Evolutionary conservation across 768 basidiomycete genomes (phyloP).

Genomic region (Mycena sanguinolenta): DNA sequence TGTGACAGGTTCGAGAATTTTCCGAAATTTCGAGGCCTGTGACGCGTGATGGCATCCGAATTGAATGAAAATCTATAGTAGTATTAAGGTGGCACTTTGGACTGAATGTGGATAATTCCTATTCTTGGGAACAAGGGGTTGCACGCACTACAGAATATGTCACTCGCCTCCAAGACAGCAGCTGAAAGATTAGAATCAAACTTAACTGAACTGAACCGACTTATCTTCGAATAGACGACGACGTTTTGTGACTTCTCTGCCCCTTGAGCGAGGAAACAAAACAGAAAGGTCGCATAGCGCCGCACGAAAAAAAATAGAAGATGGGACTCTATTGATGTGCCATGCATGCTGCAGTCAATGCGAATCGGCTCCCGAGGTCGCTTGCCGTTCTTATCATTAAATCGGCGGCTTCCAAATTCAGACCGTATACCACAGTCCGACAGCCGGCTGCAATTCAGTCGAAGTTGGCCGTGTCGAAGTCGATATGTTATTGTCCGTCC

Average conservation of each 20-base stretch:
- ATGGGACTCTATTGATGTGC: background rate
- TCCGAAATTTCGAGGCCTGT: too few relatives aligned
- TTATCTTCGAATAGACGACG: background rate
- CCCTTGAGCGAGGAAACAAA: background rate
- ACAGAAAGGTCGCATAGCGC: background rate
- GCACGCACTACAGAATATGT: background rate
- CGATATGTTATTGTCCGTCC: slow-evolving; percentile 38
- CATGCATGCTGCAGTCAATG: background rate
- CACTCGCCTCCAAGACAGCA: background rate
- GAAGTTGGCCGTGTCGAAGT: slow-evolving; percentile 36
- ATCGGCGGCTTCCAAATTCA: too few relatives aligned
- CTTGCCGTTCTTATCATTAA: too few relatives aligned
- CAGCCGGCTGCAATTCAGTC: slow-evolving; percentile 51
- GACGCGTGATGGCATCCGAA: too few relatives aligned
- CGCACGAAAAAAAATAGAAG: background rate
- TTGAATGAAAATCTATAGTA: too few relatives aligned
- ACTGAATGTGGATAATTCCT: background rate
- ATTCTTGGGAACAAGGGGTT: background rate
- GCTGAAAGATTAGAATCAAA: background rate
- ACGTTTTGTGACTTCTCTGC: background rate
- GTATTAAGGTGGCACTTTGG: too few relatives aligned
- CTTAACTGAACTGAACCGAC: background rate
- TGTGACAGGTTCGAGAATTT: too few relatives aligned
- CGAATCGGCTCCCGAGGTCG: too few relatives aligned
- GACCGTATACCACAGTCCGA: background rate